Conservation (phyloP, 129 eudicot genomes). For the Lonicera japonica region DNA sequence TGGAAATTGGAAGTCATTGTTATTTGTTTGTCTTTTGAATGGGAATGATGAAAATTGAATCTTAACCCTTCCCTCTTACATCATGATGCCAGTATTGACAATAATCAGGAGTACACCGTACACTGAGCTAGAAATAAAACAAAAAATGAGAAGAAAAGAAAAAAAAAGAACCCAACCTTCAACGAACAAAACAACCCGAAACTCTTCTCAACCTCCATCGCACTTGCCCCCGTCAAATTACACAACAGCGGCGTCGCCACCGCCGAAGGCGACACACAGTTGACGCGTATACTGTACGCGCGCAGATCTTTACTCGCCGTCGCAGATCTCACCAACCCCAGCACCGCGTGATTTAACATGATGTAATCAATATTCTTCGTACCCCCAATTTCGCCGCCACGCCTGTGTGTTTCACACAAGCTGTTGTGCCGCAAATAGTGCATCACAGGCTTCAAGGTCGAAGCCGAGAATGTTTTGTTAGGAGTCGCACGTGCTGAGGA, state of each 20-base stretch:
- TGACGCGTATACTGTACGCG: slow-evolving; percentile 9
- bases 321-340: slow-evolving; percentile 27
- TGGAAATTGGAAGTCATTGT: no score
- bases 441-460: slow-evolving; percentile 13
- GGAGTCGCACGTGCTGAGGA: not conserved
- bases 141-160: no score
- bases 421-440: slow-evolving; percentile 6
- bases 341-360: slow-evolving; percentile 30
- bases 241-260: not conserved
- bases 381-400: slow-evolving; percentile 7
- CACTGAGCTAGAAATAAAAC: no score
- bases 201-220: not conserved
- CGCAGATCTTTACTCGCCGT: slow-evolving; percentile 22
- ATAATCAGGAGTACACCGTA: no score
- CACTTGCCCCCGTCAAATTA: not conserved
- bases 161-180: not conserved
- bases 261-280: slow-evolving; percentile 10
- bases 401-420: slow-evolving; percentile 28
- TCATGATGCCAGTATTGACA: no score
- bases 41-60: no score
- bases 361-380: slow-evolving; percentile 14
- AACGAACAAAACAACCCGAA: not conserved
- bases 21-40: no score
- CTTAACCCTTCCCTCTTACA: no score
- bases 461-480: slow-evolving; percentile 15